These are phyloP conservation scores for Trichoderma asperelloides DNA, from an alignment of 495 filamentous ascomycete species.

Conservation along the genomic window DNA sequence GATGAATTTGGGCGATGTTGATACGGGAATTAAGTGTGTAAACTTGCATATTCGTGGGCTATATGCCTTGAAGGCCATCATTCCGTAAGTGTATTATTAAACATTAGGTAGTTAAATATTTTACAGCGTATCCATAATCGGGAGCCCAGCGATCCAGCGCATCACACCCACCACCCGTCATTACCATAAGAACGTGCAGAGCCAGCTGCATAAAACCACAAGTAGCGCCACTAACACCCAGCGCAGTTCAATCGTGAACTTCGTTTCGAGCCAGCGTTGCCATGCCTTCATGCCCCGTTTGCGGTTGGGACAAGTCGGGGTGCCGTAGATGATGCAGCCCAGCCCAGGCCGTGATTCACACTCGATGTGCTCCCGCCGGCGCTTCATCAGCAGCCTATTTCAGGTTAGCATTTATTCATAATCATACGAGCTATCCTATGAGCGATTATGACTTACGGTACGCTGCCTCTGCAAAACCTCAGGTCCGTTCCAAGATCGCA, in stretches of 20 bases:
- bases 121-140: background rate
- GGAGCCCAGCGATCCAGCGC: background rate
- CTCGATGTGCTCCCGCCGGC: slow-evolving; percentile 43
- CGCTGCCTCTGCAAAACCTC: slow-evolving; percentile 43
- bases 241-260: slow-evolving; percentile 24
- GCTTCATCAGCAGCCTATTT: slow-evolving; percentile 40
- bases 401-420: background rate
- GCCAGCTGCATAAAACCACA: slow-evolving; percentile 19
- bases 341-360: slow-evolving; percentile 43
- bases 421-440: too few relatives aligned
- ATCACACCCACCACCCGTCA: background rate
- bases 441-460: slow-evolving; percentile 26
- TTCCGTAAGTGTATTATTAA: background rate
- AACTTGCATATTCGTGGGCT: too few relatives aligned
- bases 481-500: slow-evolving; percentile 45
- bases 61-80: too few relatives aligned
- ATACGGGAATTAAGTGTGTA: too few relatives aligned
- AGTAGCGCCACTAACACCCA: slow-evolving; percentile 25
- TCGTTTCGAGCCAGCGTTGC: slow-evolving; percentile 27
- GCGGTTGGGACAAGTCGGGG: slow-evolving; percentile 29
- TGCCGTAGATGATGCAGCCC: slow-evolving; percentile 45
- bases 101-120: background rate
- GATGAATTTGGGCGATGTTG: too few relatives aligned
- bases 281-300: slow-evolving; percentile 22
- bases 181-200: background rate